Percentiles rank a stretch among this genome's conserved stretches.
Conservation (phyloP, 1,284 basidiomycete genomes). For the Malassezia vespertilionis region DNA sequence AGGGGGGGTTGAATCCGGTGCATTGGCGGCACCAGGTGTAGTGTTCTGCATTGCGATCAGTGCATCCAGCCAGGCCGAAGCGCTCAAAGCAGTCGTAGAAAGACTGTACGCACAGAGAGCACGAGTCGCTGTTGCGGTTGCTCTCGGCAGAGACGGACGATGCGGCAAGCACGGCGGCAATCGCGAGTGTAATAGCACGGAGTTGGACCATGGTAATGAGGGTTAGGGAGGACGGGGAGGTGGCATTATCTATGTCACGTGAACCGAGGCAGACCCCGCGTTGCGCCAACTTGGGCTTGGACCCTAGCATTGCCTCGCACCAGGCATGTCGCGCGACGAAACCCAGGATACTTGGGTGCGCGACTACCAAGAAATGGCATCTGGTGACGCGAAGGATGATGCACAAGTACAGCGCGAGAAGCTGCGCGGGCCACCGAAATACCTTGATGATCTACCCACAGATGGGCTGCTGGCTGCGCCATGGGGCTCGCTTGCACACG, state of each 20-base stretch:
- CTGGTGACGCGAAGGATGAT: neutral
- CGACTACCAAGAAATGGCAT: conserved; percentile 3
- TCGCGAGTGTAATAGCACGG: too few species aligned
- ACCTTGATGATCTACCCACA: conserved; percentile 1
- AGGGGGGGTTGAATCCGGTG: conserved; percentile 8
- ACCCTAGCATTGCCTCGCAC: too few species aligned
- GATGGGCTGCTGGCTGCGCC: neutral
- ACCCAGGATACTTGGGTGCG: too few species aligned
- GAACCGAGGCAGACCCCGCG: too few species aligned
- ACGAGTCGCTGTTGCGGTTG: too few species aligned
- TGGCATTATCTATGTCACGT: too few species aligned
- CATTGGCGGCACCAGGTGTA: conserved; percentile 16
- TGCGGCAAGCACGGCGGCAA: too few species aligned
- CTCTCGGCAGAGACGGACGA: too few species aligned
- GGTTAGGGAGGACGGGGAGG: too few species aligned
- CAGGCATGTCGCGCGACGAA: too few species aligned
- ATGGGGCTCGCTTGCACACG: neutral
- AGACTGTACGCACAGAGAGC: conserved; percentile 15
- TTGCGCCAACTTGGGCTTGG: too few species aligned
- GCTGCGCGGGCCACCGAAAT: neutral
- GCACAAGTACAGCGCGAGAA: neutral
- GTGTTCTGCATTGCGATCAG: conserved; percentile 14
- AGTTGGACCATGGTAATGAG: too few species aligned
- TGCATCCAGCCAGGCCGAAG: conserved; percentile 11
- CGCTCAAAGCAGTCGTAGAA: conserved; percentile 15